Evolutionary conservation across 2,329 filamentous ascomycete genomes (phyloP).

Genomic region (Ophiostoma sp.): DNA sequence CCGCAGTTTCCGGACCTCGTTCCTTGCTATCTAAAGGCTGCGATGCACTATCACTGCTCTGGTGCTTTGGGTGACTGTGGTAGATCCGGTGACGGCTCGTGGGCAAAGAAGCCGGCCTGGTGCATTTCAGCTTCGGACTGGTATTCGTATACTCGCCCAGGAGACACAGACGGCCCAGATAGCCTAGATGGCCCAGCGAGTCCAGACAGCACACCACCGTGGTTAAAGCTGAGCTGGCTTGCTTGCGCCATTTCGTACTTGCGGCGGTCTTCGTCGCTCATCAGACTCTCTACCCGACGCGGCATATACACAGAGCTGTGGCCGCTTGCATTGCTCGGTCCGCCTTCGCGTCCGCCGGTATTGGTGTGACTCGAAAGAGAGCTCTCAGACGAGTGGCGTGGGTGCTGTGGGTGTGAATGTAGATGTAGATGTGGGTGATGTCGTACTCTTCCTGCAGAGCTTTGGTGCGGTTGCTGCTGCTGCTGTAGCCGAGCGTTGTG

Average conservation of each 20-base stretch:
- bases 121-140: conserved; percentile 39
- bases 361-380: conserved; percentile 43
- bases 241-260: conserved; percentile 67
- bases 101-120: conserved; percentile 40
- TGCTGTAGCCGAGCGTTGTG: conserved; percentile 29
- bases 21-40: no score
- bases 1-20: no score
- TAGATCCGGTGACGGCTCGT: conserved; percentile 24
- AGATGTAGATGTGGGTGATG: conserved; percentile 23
- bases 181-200: conserved; percentile 19
- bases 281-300: conserved; percentile 65
- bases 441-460: background rate
- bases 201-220: background rate
- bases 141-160: conserved; percentile 47
- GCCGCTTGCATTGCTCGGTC: background rate
- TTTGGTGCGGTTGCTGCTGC: background rate
- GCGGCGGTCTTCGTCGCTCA: conserved; percentile 69
- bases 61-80: no score
- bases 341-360: background rate
- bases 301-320: conserved; percentile 60
- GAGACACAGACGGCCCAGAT: conserved; percentile 34
- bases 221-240: conserved; percentile 38
- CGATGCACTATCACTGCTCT: background rate
- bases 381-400: conserved; percentile 62
- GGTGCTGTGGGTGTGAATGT: conserved; percentile 42